Conservation (phyloP, 139 green algal genomes). For the Coelastrella sp. region DNA sequence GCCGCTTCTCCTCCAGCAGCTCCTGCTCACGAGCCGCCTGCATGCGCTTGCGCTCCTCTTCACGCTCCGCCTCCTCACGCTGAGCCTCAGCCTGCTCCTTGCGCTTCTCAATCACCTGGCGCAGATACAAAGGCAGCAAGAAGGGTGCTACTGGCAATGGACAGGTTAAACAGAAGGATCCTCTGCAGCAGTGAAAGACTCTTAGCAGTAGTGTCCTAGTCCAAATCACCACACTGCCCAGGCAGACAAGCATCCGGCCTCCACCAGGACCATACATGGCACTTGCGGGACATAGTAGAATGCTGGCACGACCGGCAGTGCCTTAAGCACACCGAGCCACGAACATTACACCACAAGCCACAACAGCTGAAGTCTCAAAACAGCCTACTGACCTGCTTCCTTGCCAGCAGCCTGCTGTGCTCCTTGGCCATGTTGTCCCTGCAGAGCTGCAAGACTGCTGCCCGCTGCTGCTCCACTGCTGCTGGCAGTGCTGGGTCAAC, state of each 20-base stretch:
- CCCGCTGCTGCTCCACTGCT: slow-evolving; percentile 51
- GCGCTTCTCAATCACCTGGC: slow-evolving; percentile 91
- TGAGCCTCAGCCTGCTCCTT: slow-evolving; percentile 95
- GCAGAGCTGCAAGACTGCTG: slow-evolving; percentile 58
- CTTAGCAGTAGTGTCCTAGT: no score
- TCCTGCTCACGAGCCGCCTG: slow-evolving; percentile 73
- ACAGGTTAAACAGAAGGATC: no score
- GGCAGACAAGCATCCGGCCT: no score
- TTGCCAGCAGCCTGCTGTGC: slow-evolving; percentile 82
- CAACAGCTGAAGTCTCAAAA: not conserved
- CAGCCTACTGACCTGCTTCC: slow-evolving; percentile 70
- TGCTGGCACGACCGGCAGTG: no score
- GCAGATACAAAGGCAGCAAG: no score
- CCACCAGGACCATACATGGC: no score
- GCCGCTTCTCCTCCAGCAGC: slow-evolving; percentile 72
- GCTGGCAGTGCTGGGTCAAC: slow-evolving; percentile 55
- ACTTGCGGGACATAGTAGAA: no score
- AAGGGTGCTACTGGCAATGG: no score
- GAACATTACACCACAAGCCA: no score
- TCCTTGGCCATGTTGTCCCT: slow-evolving; percentile 75
- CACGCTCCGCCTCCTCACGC: slow-evolving; percentile 87
- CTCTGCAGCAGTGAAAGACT: no score
- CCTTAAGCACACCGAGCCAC: no score
- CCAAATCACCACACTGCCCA: no score
- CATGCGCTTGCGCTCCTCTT: slow-evolving; percentile 84